These are phyloP conservation scores for Brassica hybrid DNA, from an alignment of 441 rosid species.

Conservation along the genomic window DNA sequence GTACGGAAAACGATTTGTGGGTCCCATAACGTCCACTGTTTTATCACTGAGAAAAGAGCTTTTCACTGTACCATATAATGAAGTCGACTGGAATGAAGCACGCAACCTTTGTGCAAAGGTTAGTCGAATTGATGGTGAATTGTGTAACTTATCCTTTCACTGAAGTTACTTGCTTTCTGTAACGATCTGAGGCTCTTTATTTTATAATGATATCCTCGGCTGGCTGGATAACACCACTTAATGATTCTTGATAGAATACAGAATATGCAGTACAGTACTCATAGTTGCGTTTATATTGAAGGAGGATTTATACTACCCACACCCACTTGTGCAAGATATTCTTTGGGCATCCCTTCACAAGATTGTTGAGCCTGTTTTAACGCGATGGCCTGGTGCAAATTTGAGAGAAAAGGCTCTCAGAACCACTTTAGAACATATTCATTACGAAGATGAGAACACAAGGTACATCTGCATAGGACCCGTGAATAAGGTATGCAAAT, in stretches of 20 bases:
- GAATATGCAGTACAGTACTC: conserved; percentile 2
- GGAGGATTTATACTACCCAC: conserved; percentile 85
- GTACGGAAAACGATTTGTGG: conserved; percentile 80
- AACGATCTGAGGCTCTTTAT: conserved; percentile 2
- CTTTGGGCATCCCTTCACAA: conserved; percentile 69
- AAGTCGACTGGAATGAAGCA: conserved; percentile 71
- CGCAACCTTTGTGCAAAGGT: conserved; percentile 87
- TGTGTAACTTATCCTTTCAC: background rate
- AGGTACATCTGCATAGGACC: conserved; percentile 95
- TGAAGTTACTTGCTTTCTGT: conserved; percentile 17
- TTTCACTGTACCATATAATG: conserved; percentile 65
- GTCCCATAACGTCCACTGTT: conserved; percentile 64
- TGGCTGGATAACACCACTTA: conserved; percentile 9
- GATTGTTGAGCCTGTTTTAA: conserved; percentile 64
- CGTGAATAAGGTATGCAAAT: conserved; percentile 77
- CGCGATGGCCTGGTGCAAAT: conserved; percentile 85
- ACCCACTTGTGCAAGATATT: conserved; percentile 71
- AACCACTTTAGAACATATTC: conserved; percentile 70
- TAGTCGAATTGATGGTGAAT: conserved; percentile 39
- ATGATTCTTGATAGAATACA: conserved; percentile 9
- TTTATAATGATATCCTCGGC: conserved; percentile 14
- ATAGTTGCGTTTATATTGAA: conserved; percentile 37
- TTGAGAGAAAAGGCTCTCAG: conserved; percentile 83
- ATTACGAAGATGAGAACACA: conserved; percentile 95
- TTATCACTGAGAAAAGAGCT: conserved; percentile 78